Base-by-base conservation (phyloP, 1,284 basidiomycete species). In the Heterobasidion occidentale region DNA sequence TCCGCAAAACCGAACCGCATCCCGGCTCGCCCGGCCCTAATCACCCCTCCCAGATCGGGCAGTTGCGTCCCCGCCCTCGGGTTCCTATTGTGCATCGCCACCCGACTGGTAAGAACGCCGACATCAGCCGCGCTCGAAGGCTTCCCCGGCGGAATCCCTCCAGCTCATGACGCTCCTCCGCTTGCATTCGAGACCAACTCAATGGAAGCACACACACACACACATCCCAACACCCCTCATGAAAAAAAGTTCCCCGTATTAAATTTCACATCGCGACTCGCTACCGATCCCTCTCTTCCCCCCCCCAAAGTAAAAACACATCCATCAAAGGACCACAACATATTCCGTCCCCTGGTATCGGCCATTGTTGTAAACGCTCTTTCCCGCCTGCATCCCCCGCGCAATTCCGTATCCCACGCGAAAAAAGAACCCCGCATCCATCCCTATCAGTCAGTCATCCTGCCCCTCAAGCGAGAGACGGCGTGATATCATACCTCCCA, bases 291-390 rank as follows among this genome's bases (percentile, higher is more conserved):
- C 27, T 27, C 27, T 27, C 27, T 5, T 27, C n/a, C n/a, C n/a
- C n/a, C n/a, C n/a, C n/a, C n/a, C n/a, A n/a, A n/a, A n/a, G n/a
- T n/a, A 19, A 19, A 19, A 17, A 9, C 38, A 20, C n/a, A 14
- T 35, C 47, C 58, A 47, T 77, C 74, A 86, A 61, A 84, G 71
- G 54, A 86, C 75, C 59, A 84, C 78, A 65, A 86, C 78, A 57
- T 70, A 74, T 56, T 86, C 81, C 61, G 77, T 77, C 35, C 88
- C 80, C 61, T 82, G 84, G 76, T 94, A 94, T 67, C 84, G 82
- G 59, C 86, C 77, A 61, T 87, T 86, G 79, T 92, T 83, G 81
- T 97, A 98, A 19, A 92, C 85, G 68, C 86, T 86, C 78, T 91
- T 85, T 52, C 90, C 90, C 55, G 77, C 77, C 89, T 90, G 68